Evolutionary conservation across 2,329 filamentous ascomycete species (phyloP), one percentile per base, ranked within the genome.

Genomic region (Epicoccum nigrum): DNA sequence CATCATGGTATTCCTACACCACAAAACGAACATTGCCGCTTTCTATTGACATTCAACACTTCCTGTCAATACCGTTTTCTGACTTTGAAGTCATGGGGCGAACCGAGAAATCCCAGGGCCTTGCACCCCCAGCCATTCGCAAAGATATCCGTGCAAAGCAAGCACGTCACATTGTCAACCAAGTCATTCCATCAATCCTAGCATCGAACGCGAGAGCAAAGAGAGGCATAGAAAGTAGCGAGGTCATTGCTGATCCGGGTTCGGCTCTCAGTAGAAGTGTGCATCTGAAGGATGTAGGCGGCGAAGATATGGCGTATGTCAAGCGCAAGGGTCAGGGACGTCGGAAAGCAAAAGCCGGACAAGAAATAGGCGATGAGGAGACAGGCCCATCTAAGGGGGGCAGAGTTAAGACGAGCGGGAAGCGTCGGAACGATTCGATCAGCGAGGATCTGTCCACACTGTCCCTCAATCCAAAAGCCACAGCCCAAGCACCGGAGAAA

Each of bases 131-230:
- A 13, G 55, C 69, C 1, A 52, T 71, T 23, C 63, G 73, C 40
- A 73, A 74, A 60, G 69, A 74, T 16, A 55, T 65, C 1, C 75
- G 81, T 12, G 77, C 80, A 1, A 85, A 85, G 59, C 75, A 77
- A 49, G 83, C 83, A 23, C 81, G 79, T 45, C 75, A 80, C 7
- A 85, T 84, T 2, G 69, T 86, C 52, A 85, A 86, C 67, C 81
- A 81, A 60, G 74, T 77, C n/a, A 80, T 87, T 9, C 85, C 85
- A 1, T 73, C 80, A 0, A 70, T 86, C 7, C 70, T 86, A 2
- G 69, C 76, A 0, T 76, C 79, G 2, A 80, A 83, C 57, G 73
- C 81, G 12, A 77, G 82, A 41, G 84, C 84, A 0, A 77, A 78
- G n/a, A 74, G 74, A 35, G 84, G 84, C 1, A 72, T 81, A 23